Evolutionary conservation across 208 protist species (phyloP), one percentile per base, ranked within the genome.

Genomic region (Crithidia expoeki): DNA sequence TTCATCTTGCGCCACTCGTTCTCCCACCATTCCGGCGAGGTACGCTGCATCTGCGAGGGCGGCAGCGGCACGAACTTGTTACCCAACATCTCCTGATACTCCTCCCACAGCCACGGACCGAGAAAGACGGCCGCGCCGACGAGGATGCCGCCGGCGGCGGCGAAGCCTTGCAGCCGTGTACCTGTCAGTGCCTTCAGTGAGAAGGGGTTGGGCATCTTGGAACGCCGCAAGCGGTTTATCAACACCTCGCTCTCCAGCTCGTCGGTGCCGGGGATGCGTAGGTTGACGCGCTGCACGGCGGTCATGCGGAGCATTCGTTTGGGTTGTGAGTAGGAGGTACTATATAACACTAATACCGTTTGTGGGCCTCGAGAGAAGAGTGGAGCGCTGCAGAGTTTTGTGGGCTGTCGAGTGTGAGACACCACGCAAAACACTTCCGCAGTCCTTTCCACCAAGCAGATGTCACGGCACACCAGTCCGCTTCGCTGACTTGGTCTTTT

Each of bases 1-100:
- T 91, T 93, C 71, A 84, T 86, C 56, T 92, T 94, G 14, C 87
- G 85, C 90, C 92, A 96, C 79, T 94, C 88, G 46, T 94, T 95
- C 79, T 95, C 92, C 90, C 92, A 96, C 92, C 92, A 96, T 61
- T 68, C 66, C 25, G 86, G 77, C 10, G 92, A 95, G 38, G 80
- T 89, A 42, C 57, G 81, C 17, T 84, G 89, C 88, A 95, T 91
- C 38, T 79, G 56, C 25, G 81, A 78, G 4, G 88, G 72, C 42
- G 83, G 72, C 44, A 93, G 42, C 12, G 84, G 80, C 49, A 88
- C 79, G 66, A 87, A 92, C 60, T 86, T 86, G 65, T 85, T 78
- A 52, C 85, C 81, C 28, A 92, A 51, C 72, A 92, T 70, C 80
- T 94, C 87, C 44, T 80, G 79, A 14, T 76, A 78, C 66, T 96